A percentile compares a stretch with the other conserved stretches of the same genome.
Conservation (phyloP, 371 early-diverging fungal genomes). For the Rhizopus sp. region DNA sequence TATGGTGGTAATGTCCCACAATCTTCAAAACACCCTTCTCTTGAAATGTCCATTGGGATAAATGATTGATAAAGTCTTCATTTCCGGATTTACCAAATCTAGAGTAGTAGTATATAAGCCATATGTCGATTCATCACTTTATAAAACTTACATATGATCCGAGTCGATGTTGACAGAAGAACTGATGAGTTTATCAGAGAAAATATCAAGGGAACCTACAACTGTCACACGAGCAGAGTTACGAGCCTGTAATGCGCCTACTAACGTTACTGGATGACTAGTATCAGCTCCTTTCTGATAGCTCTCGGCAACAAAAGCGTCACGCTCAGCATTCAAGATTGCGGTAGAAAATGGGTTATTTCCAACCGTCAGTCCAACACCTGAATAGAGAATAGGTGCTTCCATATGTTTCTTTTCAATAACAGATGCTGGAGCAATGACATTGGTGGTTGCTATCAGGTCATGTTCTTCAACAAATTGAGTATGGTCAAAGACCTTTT, state of each 20-base stretch:
- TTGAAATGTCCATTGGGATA: slow-evolving; percentile 91
- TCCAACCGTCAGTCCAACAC: slow-evolving; percentile 72
- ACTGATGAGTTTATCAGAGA: slow-evolving; percentile 61
- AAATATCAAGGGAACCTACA: slow-evolving; percentile 79
- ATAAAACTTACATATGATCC: slow-evolving; percentile 21
- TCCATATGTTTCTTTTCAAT: slow-evolving; percentile 30
- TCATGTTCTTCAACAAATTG: slow-evolving; percentile 49
- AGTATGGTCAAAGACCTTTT: slow-evolving; percentile 73
- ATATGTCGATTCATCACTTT: neutral
- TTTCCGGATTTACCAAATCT: slow-evolving; percentile 66
- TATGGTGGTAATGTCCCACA: slow-evolving; percentile 66
- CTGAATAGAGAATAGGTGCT: slow-evolving; percentile 71
- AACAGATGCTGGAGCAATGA: slow-evolving; percentile 34
- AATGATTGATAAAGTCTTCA: slow-evolving; percentile 65
- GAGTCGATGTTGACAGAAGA: slow-evolving; percentile 28
- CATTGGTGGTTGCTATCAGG: slow-evolving; percentile 32
- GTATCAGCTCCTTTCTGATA: slow-evolving; percentile 21
- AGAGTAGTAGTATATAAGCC: slow-evolving; percentile 1
- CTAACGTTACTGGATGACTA: slow-evolving; percentile 58
- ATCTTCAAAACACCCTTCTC: slow-evolving; percentile 87
- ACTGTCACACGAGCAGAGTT: slow-evolving; percentile 89
- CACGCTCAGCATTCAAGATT: slow-evolving; percentile 63
- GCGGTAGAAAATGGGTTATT: slow-evolving; percentile 62
- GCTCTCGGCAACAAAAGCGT: slow-evolving; percentile 60
- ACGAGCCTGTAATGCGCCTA: slow-evolving; percentile 83